Evolutionary conservation across 2,329 filamentous ascomycete species (phyloP), one percentile per base, ranked within the genome.

Genomic region (Aphanoascus verrucosus): DNA sequence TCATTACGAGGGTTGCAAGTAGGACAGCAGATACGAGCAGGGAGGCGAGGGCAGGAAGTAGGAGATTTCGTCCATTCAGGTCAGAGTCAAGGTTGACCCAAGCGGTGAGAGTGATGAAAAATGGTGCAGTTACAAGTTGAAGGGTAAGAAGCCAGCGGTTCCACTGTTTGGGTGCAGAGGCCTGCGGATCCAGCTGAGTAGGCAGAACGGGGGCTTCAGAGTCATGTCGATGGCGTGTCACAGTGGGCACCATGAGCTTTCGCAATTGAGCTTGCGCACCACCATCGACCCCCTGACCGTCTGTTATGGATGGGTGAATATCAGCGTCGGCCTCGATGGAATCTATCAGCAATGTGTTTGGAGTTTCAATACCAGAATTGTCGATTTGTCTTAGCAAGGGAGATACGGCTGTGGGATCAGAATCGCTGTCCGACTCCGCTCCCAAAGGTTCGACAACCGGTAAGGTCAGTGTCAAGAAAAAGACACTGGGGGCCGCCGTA

Each of bases 81-180:
- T 78, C 74, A 45, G 78, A 67, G 45, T 85, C 82, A 31, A 84
- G 74, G 53, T 69, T 67, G 7, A 66, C 68, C 72, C 72, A 94
- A 17, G 88, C 67, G 31, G 95, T 81, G 15, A 88, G 66, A 1
- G 86, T 79, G 43, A 90, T 81, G 68, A 97, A 95, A 19, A 93
- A 69, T 0, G 93, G 93, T 0, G 90, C 88, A 0, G 85, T 87
- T 65, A 96, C 89, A 47, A 93, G 77, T 63, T 98, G 94, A 8
- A 93, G 69, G 11, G 83, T 80, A 11, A 94, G 79, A 2, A 98
- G 80, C 91, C 93, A 98, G 50, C 89, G 81, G 63, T 90, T 94
- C 90, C 93, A 97, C 31, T 82, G 77, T 52, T 78, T 76, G 2
- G 69, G 59, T 2, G 60, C 59, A 37, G 42, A 58, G 48, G 49